Percentiles rank a stretch among this genome's conserved stretches.
phyloP scores from a whole-genome alignment of 768 basidiomycete species.

The Lactifluus hygrophoroides region DNA sequence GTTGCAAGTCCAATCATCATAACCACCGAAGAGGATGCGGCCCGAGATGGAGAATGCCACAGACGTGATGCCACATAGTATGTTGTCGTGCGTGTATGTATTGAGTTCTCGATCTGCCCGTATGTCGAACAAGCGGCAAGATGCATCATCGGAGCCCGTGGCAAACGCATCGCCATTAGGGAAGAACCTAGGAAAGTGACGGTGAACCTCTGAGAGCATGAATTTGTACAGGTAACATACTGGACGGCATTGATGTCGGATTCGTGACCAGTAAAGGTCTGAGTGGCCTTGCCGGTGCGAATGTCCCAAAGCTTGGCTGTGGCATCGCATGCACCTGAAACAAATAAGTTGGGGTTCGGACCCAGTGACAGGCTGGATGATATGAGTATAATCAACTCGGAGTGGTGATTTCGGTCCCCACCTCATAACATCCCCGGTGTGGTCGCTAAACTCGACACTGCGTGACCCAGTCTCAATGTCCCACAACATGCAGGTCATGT shows the following conservation, averaged over 20 bases:
- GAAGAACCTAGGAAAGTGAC: conserved; percentile 68
- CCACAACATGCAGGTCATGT: conserved; percentile 99
- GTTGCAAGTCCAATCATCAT: conserved; percentile 99
- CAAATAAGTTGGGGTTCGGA: conserved; percentile 90
- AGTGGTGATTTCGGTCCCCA: conserved; percentile 28
- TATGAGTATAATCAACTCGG: conserved; percentile 7
- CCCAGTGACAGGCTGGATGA: conserved; percentile 76
- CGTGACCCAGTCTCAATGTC: conserved; percentile 97
- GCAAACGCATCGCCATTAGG: conserved; percentile 99
- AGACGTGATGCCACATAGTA: conserved; percentile 96
- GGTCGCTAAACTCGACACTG: conserved; percentile 98
- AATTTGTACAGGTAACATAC: conserved; percentile 42
- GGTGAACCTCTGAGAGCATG: not conserved
- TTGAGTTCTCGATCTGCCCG: conserved; percentile 96
- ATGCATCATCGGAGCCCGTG: conserved; percentile 97
- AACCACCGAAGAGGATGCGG: conserved; percentile 94
- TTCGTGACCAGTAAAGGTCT: conserved; percentile 98
- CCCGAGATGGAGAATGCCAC: conserved; percentile 98
- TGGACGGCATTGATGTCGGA: conserved; percentile 99
- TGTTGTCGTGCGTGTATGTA: conserved; percentile 96
- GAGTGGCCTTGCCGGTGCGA: conserved; percentile 91
- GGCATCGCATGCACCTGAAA: conserved; percentile 98
- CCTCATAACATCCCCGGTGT: conserved; percentile 99
- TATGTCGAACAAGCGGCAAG: conserved; percentile 96
- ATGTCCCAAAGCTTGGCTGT: conserved; percentile 99